Percentiles rank a stretch among this genome's conserved stretches.
phyloP scores from a whole-genome alignment of 2,329 filamentous ascomycete species.

The Coniochaeta prunicola region DNA sequence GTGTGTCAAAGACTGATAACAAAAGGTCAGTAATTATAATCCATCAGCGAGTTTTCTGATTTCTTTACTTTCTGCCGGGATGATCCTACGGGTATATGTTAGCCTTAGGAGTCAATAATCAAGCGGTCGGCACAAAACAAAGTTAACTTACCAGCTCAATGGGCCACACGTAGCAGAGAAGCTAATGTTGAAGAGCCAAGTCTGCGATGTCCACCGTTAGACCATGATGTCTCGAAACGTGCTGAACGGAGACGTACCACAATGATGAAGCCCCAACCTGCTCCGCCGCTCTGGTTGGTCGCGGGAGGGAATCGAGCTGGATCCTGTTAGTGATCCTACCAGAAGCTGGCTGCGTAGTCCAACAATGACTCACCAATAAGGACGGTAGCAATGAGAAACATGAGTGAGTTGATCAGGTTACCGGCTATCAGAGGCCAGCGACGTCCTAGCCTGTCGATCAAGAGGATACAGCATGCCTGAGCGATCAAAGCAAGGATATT shows the following conservation, averaged over 20 bases:
- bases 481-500: slow-evolving; percentile 63
- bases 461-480: slow-evolving; percentile 59
- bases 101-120: not conserved
- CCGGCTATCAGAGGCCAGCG: slow-evolving; percentile 66
- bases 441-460: slow-evolving; percentile 64
- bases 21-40: not conserved
- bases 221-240: not conserved
- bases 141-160: slow-evolving; percentile 22
- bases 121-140: not conserved
- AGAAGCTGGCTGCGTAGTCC: not conserved
- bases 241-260: slow-evolving; percentile 22
- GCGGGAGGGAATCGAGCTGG: slow-evolving; percentile 51
- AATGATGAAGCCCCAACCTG: slow-evolving; percentile 56
- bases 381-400: slow-evolving; percentile 61
- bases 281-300: slow-evolving; percentile 31
- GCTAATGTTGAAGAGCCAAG: slow-evolving; percentile 75
- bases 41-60: not conserved
- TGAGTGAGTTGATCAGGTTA: slow-evolving; percentile 63
- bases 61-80: slow-evolving; percentile 50
- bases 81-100: slow-evolving; percentile 35
- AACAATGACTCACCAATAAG: slow-evolving; percentile 26
- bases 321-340: not conserved
- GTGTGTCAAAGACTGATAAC: slow-evolving; percentile 58
- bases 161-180: slow-evolving; percentile 67
- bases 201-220: slow-evolving; percentile 23